phyloP scores from a whole-genome alignment of 345 rosid genomes.

The Syzygium aqueum region DNA sequence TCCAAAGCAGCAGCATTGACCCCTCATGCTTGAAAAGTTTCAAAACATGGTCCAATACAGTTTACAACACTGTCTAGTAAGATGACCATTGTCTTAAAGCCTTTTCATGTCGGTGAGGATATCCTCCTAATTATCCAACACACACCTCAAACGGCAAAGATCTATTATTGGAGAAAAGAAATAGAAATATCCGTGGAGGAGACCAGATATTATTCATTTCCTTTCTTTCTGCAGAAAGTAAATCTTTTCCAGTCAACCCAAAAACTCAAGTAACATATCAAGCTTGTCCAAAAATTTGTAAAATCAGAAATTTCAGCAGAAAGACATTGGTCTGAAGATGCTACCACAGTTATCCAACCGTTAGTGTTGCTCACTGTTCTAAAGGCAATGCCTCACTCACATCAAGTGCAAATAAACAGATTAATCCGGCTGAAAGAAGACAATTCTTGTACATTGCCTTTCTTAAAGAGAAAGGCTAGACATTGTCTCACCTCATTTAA shows the following conservation, averaged over 20 bases:
- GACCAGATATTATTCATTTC: neutral
- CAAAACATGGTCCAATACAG: neutral
- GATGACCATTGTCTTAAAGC: neutral
- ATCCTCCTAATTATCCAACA: neutral
- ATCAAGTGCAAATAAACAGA: neutral
- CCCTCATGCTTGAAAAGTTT: neutral
- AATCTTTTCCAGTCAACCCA: neutral
- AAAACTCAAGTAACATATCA: neutral
- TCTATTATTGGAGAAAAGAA: neutral
- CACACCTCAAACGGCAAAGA: neutral
- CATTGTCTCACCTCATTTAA: constrained; percentile 59
- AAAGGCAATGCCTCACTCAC: neutral
- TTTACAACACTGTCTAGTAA: neutral
- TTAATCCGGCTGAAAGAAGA: neutral
- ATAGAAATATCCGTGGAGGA: neutral
- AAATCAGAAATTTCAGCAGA: neutral
- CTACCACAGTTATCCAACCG: neutral
- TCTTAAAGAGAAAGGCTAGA: neutral
- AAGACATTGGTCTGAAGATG: neutral
- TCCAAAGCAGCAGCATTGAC: neutral
- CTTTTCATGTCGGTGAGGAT: neutral
- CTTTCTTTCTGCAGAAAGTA: neutral
- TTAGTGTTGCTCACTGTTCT: neutral
- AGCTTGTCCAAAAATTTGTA: neutral
- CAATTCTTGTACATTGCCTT: neutral